Evolutionary conservation across 768 basidiomycete species (phyloP), one percentile per base, ranked within the genome.

Genomic region (Leccinum truebloodii): DNA sequence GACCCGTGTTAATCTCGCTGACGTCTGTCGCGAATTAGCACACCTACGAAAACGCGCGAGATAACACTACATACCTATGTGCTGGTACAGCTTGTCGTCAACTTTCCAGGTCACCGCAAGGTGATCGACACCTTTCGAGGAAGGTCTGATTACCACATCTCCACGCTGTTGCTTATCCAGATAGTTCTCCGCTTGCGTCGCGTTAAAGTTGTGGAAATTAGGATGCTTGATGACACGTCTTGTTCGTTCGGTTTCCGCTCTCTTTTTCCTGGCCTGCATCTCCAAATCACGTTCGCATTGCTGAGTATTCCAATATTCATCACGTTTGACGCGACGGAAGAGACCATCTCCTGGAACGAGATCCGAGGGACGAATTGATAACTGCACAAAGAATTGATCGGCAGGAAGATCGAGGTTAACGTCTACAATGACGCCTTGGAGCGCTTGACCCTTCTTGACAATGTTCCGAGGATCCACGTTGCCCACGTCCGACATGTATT

Each of bases 31-130:
- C 28, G 52, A 22, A 61, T 65, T n/a, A 68, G 63, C 20, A 20
- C 37, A 49, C 52, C 24, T 7, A 16, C 20, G 30, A 6, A 63
- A 52, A 58, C 16, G 26, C 28, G 46, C n/a, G 6, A 39, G 20
- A 22, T 51, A 39, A 20, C 20, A 44, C 2, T 35, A 69, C 89
- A 54, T 69, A 94, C 95, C 95, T 59, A 99, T 91, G 71, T 99
- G 97, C 71, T 98, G 97, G 74, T 92, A 98, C 28, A 99, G 78
- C 61, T 88, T 92, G 59, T 97, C 90, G 63, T 95, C 96, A 2
- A 99, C 95, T 77, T 98, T 99, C 97, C 97, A 99, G 0, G 97
- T 99, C 10, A 99, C 90, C 49, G 96, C 96, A 39, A 99, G 80
- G 76, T 98, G 97, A 67, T 97, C 85, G 39, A 82, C 77, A 14